Evolutionary conservation across 2,329 filamentous ascomycete species (phyloP), one percentile per base, ranked within the genome.

Genomic region (Aspergillus sp.): DNA sequence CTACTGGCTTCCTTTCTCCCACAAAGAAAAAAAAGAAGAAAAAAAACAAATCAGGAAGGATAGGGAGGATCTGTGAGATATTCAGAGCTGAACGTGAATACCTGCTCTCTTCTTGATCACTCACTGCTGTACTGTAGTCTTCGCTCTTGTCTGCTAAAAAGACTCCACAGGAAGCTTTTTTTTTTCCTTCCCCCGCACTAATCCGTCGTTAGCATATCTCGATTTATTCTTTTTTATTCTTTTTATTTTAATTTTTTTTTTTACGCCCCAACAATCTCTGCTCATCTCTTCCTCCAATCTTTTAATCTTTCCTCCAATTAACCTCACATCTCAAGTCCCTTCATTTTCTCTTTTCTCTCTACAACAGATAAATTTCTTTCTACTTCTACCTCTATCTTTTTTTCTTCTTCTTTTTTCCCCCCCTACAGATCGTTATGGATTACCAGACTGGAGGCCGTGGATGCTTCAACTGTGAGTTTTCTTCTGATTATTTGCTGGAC

Each of bases 391-490:
- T 32, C 30, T 10, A 12, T 9, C 29, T 3, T 41, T 41, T 43
- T 34, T 34, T 43, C 36, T 44, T 36, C 42, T 48, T 19, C 4
- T 4, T 12, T 12, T 49, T 41, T 40, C 48, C 47, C 43, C 38
- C 36, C 39, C 34, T 46, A 41, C 45, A 46, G 42, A 46, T 41
- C 57, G 67, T 53, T 56, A 78, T 78, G 75, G 74, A 77, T 56
- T 73, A 67, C 57, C 70, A 70, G 56, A 55, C 66, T 52, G 70
- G 69, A 57, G 68, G 68, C 56, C 74, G 76, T 64, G 75, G 73
- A 58, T 80, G 77, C 69, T 80, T 78, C 67, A 80, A 79, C 67
- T 80, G 77, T 78, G 61, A 69, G 74, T 75, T 55, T 47, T 32
- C 6, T 9, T 32, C 30, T 32, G 5, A 32, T 32, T 32, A 32